These are phyloP conservation scores for Astraeus odoratus DNA, from an alignment of 768 basidiomycete species.

Conservation along the genomic window DNA sequence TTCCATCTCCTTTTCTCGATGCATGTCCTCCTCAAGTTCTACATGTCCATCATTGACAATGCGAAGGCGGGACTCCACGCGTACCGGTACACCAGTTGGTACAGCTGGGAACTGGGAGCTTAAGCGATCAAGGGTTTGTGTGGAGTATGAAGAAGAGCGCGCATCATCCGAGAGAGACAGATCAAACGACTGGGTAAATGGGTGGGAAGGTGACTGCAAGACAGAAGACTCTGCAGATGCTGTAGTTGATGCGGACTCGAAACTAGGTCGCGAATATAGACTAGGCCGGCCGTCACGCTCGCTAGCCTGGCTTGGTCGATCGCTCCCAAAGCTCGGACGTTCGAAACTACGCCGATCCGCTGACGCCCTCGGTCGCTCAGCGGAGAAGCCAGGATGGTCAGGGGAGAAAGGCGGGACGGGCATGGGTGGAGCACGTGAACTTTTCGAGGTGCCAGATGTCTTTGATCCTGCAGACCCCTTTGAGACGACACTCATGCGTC, in stretches of 20 bases:
- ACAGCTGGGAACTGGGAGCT: constrained; percentile 28
- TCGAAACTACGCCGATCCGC: constrained; percentile 1
- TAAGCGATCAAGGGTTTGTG: constrained; percentile 13
- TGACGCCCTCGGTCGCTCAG: constrained; percentile 6
- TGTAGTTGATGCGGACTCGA: constrained; percentile 16
- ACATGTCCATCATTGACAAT: constrained; percentile 21
- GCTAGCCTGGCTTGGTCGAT: constrained; percentile 8
- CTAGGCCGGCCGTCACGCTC: neutral
- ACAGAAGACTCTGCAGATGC: constrained; percentile 9
- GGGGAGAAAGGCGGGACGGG: constrained; percentile 15
- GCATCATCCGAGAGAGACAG: constrained; percentile 20
- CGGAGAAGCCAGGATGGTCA: constrained; percentile 14
- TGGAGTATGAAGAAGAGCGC: constrained; percentile 10
- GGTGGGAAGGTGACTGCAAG: constrained; percentile 8
- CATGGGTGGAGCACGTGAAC: constrained; percentile 16
- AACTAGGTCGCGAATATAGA: constrained; percentile 16
- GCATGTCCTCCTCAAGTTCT: constrained; percentile 12
- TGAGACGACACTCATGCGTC: constrained; percentile 7
- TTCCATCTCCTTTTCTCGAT: constrained; percentile 12
- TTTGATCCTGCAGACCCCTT: constrained; percentile 11
- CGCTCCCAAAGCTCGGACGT: constrained; percentile 16
- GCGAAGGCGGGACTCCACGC: constrained; percentile 26
- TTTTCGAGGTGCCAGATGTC: constrained; percentile 15
- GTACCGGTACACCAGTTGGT: constrained; percentile 17
- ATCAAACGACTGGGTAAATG: constrained; percentile 13